phyloP scores from a whole-genome alignment of 169 alveolate genomes.

The Besnoitia besnoiti region DNA sequence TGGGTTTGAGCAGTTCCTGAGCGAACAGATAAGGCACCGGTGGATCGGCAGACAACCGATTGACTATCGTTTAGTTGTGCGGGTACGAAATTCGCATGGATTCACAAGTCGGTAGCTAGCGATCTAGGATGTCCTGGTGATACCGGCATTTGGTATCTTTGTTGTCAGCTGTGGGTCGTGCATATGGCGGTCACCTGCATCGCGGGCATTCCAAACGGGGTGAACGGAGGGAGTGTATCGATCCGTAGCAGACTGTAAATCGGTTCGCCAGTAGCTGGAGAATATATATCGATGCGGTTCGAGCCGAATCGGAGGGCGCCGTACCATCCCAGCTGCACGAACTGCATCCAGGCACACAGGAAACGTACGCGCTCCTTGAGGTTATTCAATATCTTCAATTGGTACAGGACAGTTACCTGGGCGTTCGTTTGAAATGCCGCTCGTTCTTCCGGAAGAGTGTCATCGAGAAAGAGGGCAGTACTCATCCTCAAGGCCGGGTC shows the following conservation, averaged over 20 bases:
- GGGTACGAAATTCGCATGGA: too few relatives aligned
- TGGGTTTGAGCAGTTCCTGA: conserved; percentile 26
- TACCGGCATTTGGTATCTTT: too few relatives aligned
- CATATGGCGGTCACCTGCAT: conserved; percentile 16
- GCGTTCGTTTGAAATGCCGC: conserved; percentile 73
- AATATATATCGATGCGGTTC: conserved; percentile 73
- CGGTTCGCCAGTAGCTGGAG: conserved; percentile 72
- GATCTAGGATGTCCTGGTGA: too few relatives aligned
- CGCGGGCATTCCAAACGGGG: conserved; percentile 39
- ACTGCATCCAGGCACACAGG: conserved; percentile 19
- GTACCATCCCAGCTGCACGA: conserved; percentile 76
- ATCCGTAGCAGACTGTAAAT: conserved; percentile 58
- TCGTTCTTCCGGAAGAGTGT: conserved; percentile 72
- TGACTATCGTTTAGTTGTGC: too few relatives aligned
- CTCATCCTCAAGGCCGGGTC: conserved; percentile 69
- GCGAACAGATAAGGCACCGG: too few relatives aligned
- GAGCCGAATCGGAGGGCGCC: conserved; percentile 79
- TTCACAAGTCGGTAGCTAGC: too few relatives aligned
- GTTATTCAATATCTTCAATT: not conserved
- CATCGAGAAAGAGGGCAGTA: conserved; percentile 74
- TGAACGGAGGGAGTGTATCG: conserved; percentile 40
- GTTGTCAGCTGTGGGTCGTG: too few relatives aligned
- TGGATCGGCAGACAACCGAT: not conserved
- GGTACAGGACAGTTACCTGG: conserved; percentile 7
- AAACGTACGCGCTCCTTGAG: not conserved